A percentile compares a stretch with the other conserved stretches of the same genome.
phyloP scores from a whole-genome alignment of 768 basidiomycete species.

The Inosperma sp. region DNA sequence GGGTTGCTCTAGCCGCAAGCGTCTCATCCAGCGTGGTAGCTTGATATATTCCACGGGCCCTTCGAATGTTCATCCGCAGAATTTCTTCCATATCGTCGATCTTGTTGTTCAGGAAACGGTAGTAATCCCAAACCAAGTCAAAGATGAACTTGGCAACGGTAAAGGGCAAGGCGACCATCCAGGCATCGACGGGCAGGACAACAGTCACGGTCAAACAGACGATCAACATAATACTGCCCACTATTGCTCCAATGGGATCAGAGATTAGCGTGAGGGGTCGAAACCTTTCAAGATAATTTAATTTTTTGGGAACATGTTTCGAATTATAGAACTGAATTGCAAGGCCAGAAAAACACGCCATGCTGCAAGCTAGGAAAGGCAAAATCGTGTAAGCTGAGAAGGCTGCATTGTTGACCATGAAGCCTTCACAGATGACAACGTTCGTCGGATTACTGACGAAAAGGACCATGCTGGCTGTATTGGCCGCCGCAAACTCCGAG shows the following conservation, averaged over 20 bases:
- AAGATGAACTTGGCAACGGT: slow-evolving; percentile 66
- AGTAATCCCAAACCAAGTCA: slow-evolving; percentile 60
- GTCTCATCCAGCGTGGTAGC: too few species aligned
- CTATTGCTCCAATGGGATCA: slow-evolving; percentile 70
- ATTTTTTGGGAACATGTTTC: slow-evolving; percentile 48
- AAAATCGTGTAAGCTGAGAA: slow-evolving; percentile 83
- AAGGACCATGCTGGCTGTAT: slow-evolving; percentile 68
- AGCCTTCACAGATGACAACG: slow-evolving; percentile 86
- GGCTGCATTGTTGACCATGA: slow-evolving; percentile 67
- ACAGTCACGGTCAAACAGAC: slow-evolving; percentile 70
- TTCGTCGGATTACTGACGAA: slow-evolving; percentile 95
- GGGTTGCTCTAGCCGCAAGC: too few species aligned
- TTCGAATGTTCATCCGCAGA: too few species aligned
- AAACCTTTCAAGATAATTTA: slow-evolving; percentile 35
- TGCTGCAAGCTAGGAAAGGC: slow-evolving; percentile 65
- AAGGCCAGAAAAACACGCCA: slow-evolving; percentile 60
- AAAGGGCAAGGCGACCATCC: slow-evolving; percentile 81
- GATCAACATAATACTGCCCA: slow-evolving; percentile 65
- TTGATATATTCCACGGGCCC: too few species aligned
- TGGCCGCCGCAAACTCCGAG: slow-evolving; percentile 73
- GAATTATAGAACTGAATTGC: slow-evolving; percentile 53
- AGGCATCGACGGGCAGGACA: slow-evolving; percentile 71
- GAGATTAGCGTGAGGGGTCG: slow-evolving; percentile 59
- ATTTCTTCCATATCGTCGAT: too few species aligned
- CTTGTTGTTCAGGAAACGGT: slow-evolving; percentile 30